Evolutionary conservation across 768 basidiomycete species (phyloP), one percentile per base, ranked within the genome.

Genomic region (Russula emetica): DNA sequence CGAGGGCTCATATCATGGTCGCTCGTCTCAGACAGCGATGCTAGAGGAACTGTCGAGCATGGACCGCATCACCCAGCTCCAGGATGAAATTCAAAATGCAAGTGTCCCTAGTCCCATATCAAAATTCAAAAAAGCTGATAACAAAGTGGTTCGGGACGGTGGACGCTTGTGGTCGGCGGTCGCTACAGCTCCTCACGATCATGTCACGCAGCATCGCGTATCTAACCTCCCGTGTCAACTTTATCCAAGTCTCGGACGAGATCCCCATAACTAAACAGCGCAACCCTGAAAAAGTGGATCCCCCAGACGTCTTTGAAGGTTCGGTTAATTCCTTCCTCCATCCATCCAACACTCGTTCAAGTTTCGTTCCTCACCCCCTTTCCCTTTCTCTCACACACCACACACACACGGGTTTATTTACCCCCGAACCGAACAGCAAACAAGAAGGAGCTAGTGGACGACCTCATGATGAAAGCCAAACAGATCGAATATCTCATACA

Each of bases 31-130:
- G 85, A 84, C 85, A 83, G 89, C 78, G 79, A 92, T 92, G 90
- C 90, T 92, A 82, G 86, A 90, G 82, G 90, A 92, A 84, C 77
- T 92, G 74, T 85, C 90, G 75, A 86, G 91, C 80, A 94, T 94
- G 94, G 93, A 95, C 81, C 87, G 92, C 77, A 90, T 95, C 74
- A 94, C 94, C 11, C 94, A 95, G 74, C 85, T 95, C 60, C 92
- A 94, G 80, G 89, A 96, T 84, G 90, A 90, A 76, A 92, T 94
- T 64, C 93, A 96, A 76, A 85, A 90, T 78, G 91, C 88, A 59
- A 58, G 77, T 26, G 8, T 5, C 14, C 22, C 18, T 9, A 42
- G 1, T 8, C 13, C 11, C 7, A n/a, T 4, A 5, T 40, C 58
- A 24, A 22, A 40, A 42, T 3, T 4, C 10, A 1, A 24, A 24